Evolutionary conservation across 179 eudicot genomes (phyloP).

Genomic region (Dionaea muscipula): DNA sequence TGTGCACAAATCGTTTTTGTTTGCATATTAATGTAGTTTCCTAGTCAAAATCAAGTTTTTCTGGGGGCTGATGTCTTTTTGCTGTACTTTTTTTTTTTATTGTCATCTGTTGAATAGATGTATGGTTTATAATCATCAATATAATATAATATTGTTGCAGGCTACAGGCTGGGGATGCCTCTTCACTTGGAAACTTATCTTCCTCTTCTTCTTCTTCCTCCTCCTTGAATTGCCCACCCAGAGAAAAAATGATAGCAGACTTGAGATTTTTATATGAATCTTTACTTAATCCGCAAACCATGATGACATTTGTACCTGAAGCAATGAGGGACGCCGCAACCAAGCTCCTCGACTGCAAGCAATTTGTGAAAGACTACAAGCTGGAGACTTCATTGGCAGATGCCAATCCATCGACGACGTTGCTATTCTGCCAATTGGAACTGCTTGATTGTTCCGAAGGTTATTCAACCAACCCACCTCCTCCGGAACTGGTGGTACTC

Average conservation of each 20-base stretch:
- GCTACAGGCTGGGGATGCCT: slow-evolving; percentile 35
- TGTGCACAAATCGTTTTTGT: too few species aligned
- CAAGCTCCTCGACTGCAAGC: slow-evolving; percentile 81
- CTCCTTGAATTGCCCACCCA: slow-evolving; percentile 26
- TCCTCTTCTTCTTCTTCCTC: slow-evolving; percentile 8
- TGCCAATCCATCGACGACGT: slow-evolving; percentile 17
- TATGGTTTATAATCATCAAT: neutral
- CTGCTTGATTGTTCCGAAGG: slow-evolving; percentile 37
- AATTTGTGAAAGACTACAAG: slow-evolving; percentile 66
- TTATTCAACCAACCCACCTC: slow-evolving; percentile 35
- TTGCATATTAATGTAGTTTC: too few species aligned
- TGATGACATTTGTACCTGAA: slow-evolving; percentile 32
- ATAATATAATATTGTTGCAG: slow-evolving; percentile 22
- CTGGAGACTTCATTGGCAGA: slow-evolving; percentile 23
- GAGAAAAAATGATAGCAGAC: slow-evolving; percentile 50
- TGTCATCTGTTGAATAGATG: neutral
- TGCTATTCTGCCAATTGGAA: slow-evolving; percentile 44
- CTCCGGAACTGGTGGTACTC: slow-evolving; percentile 49
- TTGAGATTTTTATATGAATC: slow-evolving; percentile 50
- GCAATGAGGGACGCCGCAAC: slow-evolving; percentile 43
- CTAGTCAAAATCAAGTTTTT: too few species aligned
- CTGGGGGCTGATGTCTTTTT: too few species aligned
- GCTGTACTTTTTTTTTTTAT: neutral
- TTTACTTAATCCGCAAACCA: slow-evolving; percentile 52
- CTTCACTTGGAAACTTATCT: slow-evolving; percentile 10